A percentile compares a stretch with the other conserved stretches of the same genome.
Conservation (phyloP, 306 rosid genomes). For the Senna siamea region DNA sequence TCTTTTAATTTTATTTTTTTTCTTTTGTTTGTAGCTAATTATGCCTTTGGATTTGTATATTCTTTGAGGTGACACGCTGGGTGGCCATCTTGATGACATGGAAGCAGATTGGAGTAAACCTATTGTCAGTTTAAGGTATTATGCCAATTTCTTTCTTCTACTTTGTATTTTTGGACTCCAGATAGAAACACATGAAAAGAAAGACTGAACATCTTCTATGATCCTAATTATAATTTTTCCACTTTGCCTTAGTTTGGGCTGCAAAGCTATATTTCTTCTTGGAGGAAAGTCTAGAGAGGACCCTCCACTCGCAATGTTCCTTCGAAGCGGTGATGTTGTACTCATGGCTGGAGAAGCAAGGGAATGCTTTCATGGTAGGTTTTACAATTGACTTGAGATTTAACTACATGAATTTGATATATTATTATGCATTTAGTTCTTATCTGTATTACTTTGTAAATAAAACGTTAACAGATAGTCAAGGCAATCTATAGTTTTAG, state of each 20-base stretch:
- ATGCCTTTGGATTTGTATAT: slow-evolving; percentile 11
- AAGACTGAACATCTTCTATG: slow-evolving; percentile 21
- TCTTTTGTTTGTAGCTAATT: neutral
- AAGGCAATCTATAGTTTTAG: slow-evolving; percentile 1
- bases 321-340: slow-evolving; percentile 92
- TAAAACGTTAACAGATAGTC: neutral
- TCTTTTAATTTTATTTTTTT: neutral
- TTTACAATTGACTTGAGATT: slow-evolving; percentile 23
- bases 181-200: slow-evolving; percentile 4
- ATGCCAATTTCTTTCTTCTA: slow-evolving; percentile 1
- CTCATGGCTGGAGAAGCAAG: slow-evolving; percentile 98
- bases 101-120: slow-evolving; percentile 95
- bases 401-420: neutral
- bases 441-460: neutral
- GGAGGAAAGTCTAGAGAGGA: slow-evolving; percentile 92
- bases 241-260: slow-evolving; percentile 70
- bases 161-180: neutral
- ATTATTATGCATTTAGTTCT: neutral
- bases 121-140: slow-evolving; percentile 86
- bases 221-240: slow-evolving; percentile 33
- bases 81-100: slow-evolving; percentile 99
- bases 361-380: slow-evolving; percentile 89
- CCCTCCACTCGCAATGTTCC: slow-evolving; percentile 85
- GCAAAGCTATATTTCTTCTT: slow-evolving; percentile 91
- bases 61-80: slow-evolving; percentile 73